Conservation (phyloP, 176 grass and related monocot species). For the Hyparrhenia diplandra region DNA sequence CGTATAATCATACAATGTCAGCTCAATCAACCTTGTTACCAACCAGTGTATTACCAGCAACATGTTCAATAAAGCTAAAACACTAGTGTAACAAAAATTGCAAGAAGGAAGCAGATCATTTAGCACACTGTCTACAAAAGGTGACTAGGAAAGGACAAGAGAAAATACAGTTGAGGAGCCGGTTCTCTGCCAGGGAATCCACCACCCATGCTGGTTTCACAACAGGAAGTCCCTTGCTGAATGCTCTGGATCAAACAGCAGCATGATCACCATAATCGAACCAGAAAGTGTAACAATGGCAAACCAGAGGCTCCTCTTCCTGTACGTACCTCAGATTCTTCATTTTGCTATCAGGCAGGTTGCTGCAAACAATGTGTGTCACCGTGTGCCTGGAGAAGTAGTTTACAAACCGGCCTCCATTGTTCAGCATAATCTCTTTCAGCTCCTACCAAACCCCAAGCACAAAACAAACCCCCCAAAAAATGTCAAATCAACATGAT, state of each 20-base stretch:
- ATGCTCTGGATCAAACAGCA: constrained; percentile 53
- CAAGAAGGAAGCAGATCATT: constrained; percentile 15
- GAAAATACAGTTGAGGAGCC: constrained; percentile 72
- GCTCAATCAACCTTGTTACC: not conserved
- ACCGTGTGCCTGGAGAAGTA: constrained; percentile 87
- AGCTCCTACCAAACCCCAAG: constrained; percentile 50
- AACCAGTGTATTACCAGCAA: not conserved
- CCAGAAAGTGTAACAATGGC: not conserved
- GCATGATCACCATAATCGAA: not conserved
- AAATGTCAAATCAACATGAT: not conserved
- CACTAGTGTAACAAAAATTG: not conserved
- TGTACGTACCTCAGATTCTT: constrained; percentile 69
- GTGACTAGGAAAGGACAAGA: not conserved
- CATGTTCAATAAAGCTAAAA: not conserved
- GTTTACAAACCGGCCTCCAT: constrained; percentile 82
- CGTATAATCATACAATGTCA: not conserved
- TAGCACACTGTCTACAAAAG: not conserved
- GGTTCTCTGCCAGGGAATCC: constrained; percentile 72
- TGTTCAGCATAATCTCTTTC: constrained; percentile 86
- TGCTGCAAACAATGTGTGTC: constrained; percentile 73
- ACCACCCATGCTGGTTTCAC: constrained; percentile 87
- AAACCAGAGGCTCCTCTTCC: not conserved
- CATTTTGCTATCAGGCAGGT: constrained; percentile 80
- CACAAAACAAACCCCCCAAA: not conserved
- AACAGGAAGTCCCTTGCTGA: constrained; percentile 73